Base-by-base conservation (phyloP, 257 asterid species). In the Solanum paucissectum region DNA sequence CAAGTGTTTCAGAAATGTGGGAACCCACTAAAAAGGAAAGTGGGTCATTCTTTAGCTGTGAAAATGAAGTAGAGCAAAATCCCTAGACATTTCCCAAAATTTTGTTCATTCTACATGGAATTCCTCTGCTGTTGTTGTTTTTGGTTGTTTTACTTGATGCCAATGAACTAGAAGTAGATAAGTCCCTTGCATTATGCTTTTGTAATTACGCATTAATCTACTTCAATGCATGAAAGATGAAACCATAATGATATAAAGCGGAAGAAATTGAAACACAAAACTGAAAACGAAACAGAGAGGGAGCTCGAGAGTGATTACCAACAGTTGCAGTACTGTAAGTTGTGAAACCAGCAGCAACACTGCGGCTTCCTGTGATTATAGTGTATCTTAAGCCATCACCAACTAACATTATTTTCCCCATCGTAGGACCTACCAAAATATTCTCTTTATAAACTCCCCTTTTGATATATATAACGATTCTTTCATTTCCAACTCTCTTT, bases 241-340 rank as follows among this genome's bases (percentile, higher is more conserved):
- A 37, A 76, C 6, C 58, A 23, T 76, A n/a, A 38, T 38, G 23
- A 38, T 23, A 42, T 3, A 38, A 38, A 76, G n/a, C 12, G 34
- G 7, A 38, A 75, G 58, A 37, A 12, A 76, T 46, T 44, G 5
- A 44, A 46, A 74, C 2, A 3, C 20, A 23, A n/a, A 40, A 25
- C 60, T 12, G 6, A 27, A 44, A 79, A 68, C 36, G 40, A 13
- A 79, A 81, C 25, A 81, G 69, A 86, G 36, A 68, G 44, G 52
- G 69, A 86, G 40, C 33, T 14, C 1, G 12, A 34, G n/a, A 83
- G 32, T 23, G 16, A 94, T 87, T 88, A 95, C 99, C 99, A 71
- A 95, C 89, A 42, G 99, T 95, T 27, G 99, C 98, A 69, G 93
- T 89, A 88, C 98, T 93, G 85, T 93, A 96, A 3, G 99, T 96